These are phyloP conservation scores for Talaromyces ruber DNA, from an alignment of 495 filamentous ascomycete genomes.

Conservation along the genomic window DNA sequence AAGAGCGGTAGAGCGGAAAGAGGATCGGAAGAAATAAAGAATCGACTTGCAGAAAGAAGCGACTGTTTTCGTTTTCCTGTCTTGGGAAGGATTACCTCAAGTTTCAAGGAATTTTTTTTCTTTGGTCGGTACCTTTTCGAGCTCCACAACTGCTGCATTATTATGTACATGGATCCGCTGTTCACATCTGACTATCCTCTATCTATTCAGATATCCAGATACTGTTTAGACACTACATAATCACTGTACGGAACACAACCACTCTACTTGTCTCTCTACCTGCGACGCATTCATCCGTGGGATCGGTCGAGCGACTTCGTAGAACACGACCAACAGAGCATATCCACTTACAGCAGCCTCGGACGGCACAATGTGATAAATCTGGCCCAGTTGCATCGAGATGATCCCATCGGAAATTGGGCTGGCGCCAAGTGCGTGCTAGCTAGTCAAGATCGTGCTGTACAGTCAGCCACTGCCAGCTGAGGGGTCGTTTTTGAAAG, in stretches of 20 bases:
- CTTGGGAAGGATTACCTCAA: neutral
- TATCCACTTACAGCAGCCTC: no score
- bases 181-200: no score
- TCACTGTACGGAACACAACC: no score
- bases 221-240: no score
- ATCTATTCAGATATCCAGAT: no score
- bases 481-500: neutral
- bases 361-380: neutral
- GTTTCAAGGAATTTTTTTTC: neutral
- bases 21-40: neutral
- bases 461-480: neutral
- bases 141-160: constrained; percentile 2
- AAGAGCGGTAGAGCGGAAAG: neutral
- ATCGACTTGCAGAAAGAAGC: neutral
- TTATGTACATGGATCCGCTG: neutral
- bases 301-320: no score
- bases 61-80: constrained; percentile 8
- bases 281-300: no score
- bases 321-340: no score
- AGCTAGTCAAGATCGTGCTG: neutral
- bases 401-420: neutral
- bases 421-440: neutral
- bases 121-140: neutral
- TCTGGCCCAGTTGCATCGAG: neutral
- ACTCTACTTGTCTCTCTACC: no score